These are phyloP conservation scores for Annulohypoxylon moriforme DNA, from an alignment of 495 filamentous ascomycete species.

Conservation along the genomic window DNA sequence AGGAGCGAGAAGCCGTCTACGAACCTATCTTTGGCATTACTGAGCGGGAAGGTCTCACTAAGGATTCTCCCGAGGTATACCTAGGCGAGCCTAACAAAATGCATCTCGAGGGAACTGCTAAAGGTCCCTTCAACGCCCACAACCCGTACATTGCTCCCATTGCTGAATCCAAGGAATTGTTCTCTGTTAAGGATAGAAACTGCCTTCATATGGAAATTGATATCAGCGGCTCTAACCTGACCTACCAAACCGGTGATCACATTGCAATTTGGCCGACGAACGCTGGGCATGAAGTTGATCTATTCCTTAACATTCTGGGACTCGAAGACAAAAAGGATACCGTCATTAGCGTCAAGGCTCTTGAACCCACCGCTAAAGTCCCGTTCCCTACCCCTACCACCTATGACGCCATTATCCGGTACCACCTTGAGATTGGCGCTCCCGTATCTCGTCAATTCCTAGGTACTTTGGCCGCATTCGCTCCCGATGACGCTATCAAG, in stretches of 20 bases:
- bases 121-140: conserved; percentile 94
- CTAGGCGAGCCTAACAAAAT: conserved; percentile 96
- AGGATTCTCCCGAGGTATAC: conserved; percentile 88
- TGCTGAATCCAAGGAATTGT: conserved; percentile 86
- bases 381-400: conserved; percentile 98
- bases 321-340: conserved; percentile 79
- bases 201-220: conserved; percentile 98
- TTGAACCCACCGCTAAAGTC: conserved; percentile 96
- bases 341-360: conserved; percentile 89
- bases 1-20: conserved; percentile 96
- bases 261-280: conserved; percentile 98
- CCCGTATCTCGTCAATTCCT: conserved; percentile 97
- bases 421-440: conserved; percentile 97
- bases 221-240: conserved; percentile 84
- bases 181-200: conserved; percentile 91
- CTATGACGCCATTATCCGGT: conserved; percentile 91
- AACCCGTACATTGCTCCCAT: conserved; percentile 98
- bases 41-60: conserved; percentile 77
- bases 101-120: conserved; percentile 85
- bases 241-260: conserved; percentile 97
- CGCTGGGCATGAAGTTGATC: conserved; percentile 89
- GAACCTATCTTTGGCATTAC: conserved; percentile 89
- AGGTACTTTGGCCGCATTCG: conserved; percentile 85
- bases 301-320: conserved; percentile 83
- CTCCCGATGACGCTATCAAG: conserved; percentile 85